These are phyloP conservation scores for Boletus rubroflammeus DNA, from an alignment of 768 basidiomycete genomes.

Conservation along the genomic window DNA sequence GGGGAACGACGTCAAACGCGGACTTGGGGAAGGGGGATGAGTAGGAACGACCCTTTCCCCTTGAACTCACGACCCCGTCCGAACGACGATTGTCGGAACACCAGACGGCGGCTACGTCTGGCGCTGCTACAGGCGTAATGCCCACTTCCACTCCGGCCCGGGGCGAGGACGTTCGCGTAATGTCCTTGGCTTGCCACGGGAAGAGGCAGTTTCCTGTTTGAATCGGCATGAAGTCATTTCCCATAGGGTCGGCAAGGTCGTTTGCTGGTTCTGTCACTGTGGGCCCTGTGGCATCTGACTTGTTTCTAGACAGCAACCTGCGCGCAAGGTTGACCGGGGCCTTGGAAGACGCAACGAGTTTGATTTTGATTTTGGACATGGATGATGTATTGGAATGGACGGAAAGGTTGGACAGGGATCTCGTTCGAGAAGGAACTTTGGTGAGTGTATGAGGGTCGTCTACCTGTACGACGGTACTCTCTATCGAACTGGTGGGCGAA, in stretches of 20 bases:
- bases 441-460: constrained; percentile 14
- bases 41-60: constrained; percentile 55
- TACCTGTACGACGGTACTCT: constrained; percentile 8
- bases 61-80: constrained; percentile 28
- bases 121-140: not conserved
- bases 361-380: constrained; percentile 46
- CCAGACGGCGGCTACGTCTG: constrained; percentile 11
- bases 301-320: constrained; percentile 49
- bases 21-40: constrained; percentile 64
- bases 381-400: constrained; percentile 44
- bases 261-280: constrained; percentile 1
- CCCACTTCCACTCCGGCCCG: constrained; percentile 16
- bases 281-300: constrained; percentile 16
- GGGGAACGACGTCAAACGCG: constrained; percentile 56
- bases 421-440: constrained; percentile 44
- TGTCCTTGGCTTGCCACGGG: constrained; percentile 42
- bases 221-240: constrained; percentile 19
- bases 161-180: constrained; percentile 10
- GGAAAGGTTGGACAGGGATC: constrained; percentile 56
- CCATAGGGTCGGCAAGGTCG: constrained; percentile 9
- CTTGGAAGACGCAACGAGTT: constrained; percentile 41
- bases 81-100: constrained; percentile 15
- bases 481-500: constrained; percentile 13
- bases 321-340: constrained; percentile 51
- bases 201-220: constrained; percentile 37